Evolutionary conservation across 371 early-diverging fungal genomes (phyloP).

Genomic region (Aphelidium insulamus): DNA sequence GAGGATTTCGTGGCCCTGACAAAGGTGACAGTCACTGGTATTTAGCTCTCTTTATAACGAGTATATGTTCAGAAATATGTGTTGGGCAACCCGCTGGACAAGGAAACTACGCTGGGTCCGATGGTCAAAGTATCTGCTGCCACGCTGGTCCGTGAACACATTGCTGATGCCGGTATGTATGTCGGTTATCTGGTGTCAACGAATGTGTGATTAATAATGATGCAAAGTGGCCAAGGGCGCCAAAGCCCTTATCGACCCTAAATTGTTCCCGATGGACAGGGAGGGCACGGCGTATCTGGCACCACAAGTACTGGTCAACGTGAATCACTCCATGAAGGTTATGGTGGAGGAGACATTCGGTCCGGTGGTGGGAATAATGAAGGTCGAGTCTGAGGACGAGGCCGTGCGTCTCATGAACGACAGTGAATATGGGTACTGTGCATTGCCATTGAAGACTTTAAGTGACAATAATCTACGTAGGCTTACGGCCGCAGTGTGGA

Average conservation of each 20-base stretch:
- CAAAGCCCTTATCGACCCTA: conserved; percentile 27
- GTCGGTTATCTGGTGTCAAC: too few species aligned
- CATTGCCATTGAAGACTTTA: too few species aligned
- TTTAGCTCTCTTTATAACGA: conserved; percentile 3
- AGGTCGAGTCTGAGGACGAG: conserved; percentile 33
- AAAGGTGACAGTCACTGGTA: conserved; percentile 15
- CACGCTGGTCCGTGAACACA: conserved; percentile 36
- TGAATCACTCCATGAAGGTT: conserved; percentile 44
- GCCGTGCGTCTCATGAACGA: conserved; percentile 61
- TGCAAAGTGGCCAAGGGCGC: conserved; percentile 45
- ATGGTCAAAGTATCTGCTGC: conserved; percentile 47
- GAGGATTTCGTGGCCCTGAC: conserved; percentile 33
- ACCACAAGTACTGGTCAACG: conserved; percentile 49
- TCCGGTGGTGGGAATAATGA: conserved; percentile 56
- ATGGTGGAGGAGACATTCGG: conserved; percentile 78
- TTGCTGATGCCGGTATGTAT: conserved; percentile 35
- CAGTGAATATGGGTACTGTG: conserved; percentile 48
- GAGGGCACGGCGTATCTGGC: conserved; percentile 39
- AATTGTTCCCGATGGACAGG: conserved; percentile 34
- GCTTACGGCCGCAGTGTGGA: conserved; percentile 72
- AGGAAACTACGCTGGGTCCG: conserved; percentile 47
- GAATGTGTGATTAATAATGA: not conserved
- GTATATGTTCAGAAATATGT: conserved; percentile 13
- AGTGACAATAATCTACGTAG: too few species aligned
- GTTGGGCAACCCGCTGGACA: conserved; percentile 41